Base-by-base conservation (phyloP, 179 eudicot genomes). In the Heliamphora pulchella region DNA sequence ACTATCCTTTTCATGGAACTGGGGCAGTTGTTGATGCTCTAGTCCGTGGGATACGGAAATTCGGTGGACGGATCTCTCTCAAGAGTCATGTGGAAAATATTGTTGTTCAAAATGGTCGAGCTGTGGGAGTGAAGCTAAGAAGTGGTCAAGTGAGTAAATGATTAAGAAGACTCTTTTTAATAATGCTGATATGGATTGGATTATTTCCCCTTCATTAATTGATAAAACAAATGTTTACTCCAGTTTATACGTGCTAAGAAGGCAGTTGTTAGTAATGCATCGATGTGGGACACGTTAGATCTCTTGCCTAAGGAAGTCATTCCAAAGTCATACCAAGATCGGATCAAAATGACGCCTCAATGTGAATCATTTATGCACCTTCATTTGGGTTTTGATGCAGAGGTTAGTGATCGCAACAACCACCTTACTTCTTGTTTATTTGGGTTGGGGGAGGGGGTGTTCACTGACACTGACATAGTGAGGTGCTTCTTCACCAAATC, bases 311-410 rank as follows among this genome's bases (percentile, higher is more conserved):
- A 82, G 68, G 94, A 92, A 80, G 86, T 87, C 57, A 39, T 93
- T 78, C 98, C 98, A 69, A 88, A 83, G 79, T 66, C 91, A 48
- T 93, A 88, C 55, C 83, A 87, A 78, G 94, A 93, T 48, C 82
- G 89, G 77, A 81, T 89, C 76, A 71, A 78, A 77, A 88, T 75
- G 81, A 95, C 97, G 51, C 95, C 97, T 51, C 97, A 95, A 80
- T 95, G 98, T 83, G 97, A 93, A 74, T 95, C 98, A 59, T 95
- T 95, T 77, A 95, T 95, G 98, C 98, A 95, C 83, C 95, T 95
- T 61, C 98, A 95, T 88, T 85, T 95, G 84, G 98, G 98, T 54
- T 95, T 95, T 85, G 94, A 95, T 81, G 91, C 93, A 43, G 89
- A 95, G 97, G 97, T 93, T 80, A 82, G 84, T 66, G 18, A 41